Base-by-base conservation (phyloP, 2,329 filamentous ascomycete species). In the Scorias spongiosa region DNA sequence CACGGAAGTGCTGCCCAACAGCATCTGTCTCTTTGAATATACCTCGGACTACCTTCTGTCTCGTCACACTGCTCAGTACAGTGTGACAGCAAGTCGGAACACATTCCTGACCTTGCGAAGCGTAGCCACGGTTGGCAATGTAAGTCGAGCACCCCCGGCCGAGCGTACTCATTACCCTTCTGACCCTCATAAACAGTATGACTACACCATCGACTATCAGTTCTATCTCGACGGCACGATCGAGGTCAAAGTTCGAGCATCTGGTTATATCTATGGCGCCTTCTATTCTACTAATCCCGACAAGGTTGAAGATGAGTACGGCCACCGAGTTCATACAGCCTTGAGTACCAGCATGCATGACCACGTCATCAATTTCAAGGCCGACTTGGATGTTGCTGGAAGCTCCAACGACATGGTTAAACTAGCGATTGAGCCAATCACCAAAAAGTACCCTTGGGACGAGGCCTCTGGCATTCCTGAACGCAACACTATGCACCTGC, bases 11-110 rank as follows among this genome's bases (percentile, higher is more conserved):
- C 48, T 48, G 15, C 55, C 54, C 1, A 66, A 71, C 53, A 68
- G 66, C 45, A 66, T 79, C 37, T 80, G 75, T 50, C 46, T 76
- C 26, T 76, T 76, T 46, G 74, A 77, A 53, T 65, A 62, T 42
- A 67, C 68, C 12, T 57, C 68, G 1, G 68, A 68, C 37, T 69
- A 66, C 49, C 66, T 72, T 1, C 65, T 76, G 1, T 64, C 66
- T 41, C 63, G 74, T 1, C 74, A 76, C 52, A 64, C 60, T 12
- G 62, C 65, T 0, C 46, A 48, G 12, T 57, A 57, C 5, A 65
- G 69, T 46, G 64, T 69, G 1, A 60, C 62, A 2, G 64, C 64
- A 1, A 68, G 67, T 11, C 70, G 71, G 52, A 73, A 59, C 44
- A 59, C 57, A 4, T 61, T 56, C 46, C 49, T 75, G 36, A 61